Base-by-base conservation (phyloP, 2,329 filamentous ascomycete species). In the Penicillium aurantiogriseum region DNA sequence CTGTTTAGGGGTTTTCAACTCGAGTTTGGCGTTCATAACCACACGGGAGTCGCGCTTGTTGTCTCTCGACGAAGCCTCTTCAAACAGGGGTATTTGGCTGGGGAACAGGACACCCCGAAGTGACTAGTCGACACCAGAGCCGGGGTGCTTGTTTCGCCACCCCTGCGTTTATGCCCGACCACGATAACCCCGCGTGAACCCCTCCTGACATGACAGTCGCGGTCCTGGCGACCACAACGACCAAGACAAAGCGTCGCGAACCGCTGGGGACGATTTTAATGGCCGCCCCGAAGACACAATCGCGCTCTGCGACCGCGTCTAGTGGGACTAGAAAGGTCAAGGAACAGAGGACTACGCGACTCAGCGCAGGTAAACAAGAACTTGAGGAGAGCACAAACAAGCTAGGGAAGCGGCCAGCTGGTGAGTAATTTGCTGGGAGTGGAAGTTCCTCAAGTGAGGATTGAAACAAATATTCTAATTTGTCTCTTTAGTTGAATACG, bases 401-500 rank as follows among this genome's bases (percentile, higher is more conserved):
- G 66, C 69, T 36, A 25, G 40, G 78, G 47, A 79, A 79, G 64
- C 72, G 50, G n/a, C 23, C 50, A 46, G 39, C 74, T 60, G 71
- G 78, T 80, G 66, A 72, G 78, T 73, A 23, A 31, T 45, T 17
- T 23, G 4, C 31, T n/a, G 17, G 6, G 7, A 17, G 13, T 19
- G 19, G 15, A n/a, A 23, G 9, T 19, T 21, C 13, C 9, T 23
- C 33, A 29, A 17, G 8, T 11, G 23, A 56, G 1, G 38, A n/a
- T 38, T 61, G 61, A 64, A 56, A 29, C 6, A 38, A 9, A 19
- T 19, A 46, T 42, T 51, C 38, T 58, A 50, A 57, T 54, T 43
- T 33, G 29, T 42, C 57, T 57, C 55, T 51, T 21, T 8, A 60
- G 53, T 58, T 78, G 80, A 76, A 60, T 88, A 88, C 66, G 88